Evolutionary conservation across 805 yeast genomes (phyloP), one percentile per base, ranked within the genome.

Genomic region (Jamesozyma jinghongensis): DNA sequence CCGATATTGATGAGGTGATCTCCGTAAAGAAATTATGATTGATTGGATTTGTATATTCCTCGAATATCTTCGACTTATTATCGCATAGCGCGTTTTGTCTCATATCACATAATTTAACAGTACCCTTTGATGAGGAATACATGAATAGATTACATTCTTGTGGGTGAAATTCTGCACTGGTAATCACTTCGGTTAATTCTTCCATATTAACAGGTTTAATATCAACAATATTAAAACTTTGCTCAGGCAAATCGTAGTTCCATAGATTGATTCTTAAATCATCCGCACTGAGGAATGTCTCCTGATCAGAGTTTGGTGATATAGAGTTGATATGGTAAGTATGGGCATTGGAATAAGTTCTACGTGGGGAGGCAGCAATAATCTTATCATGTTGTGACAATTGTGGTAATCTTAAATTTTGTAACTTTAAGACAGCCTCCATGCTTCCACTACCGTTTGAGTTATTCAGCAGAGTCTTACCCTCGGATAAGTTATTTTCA

Each of bases 131-230:
- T 11, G 94, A 83, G 5, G 95, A 81, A 67, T 92, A 90, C 87
- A 90, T 87, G 65, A 92, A 90, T 54, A 84, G 68, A 62, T 92
- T 92, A 70, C 99, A 92, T 59, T 80, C 79, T 35, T 69, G 66
- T 13, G 99, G 98, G 63, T 94, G 97, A 68, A 92, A 92, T 62
- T 88, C 95, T 2, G 97, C 94, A 56, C 88, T 76, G 14, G 99
- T 92, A 49, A 92, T 90, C 39, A 92, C 98, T 64, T 92, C 98
- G 8, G 98, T 90, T 54, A 92, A 74, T 66, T 92, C 99, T 68
- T 92, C 99, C 98, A 92, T 94, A 64, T 87, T 87, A 5, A 87
- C 85, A 8, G 99, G 99, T 62, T 94, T 87, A 57, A 92, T 92
- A 66, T 92, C 98, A 43, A 92, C 97, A 50, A 92, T 92, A 63